Conservation (phyloP, 164 flowering plant species). For the grape (Vitis vinifera) region ASM3070453v1 NC_081805.1:1578001-1578500, state of each 20-base stretch:
- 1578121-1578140: no score
- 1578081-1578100: neutral
- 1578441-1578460: neutral
- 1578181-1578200: neutral
- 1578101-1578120: no score
- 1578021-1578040: conserved; percentile 18
- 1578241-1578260: conserved; percentile 27
- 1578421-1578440: no score
- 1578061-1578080: conserved; percentile 24
- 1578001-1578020: conserved; percentile 9
- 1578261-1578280: conserved; percentile 1
- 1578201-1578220: conserved; percentile 60
- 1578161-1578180: neutral
- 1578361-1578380: neutral
- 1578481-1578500: no score
- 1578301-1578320: no score
- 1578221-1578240: conserved; percentile 93
- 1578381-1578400: neutral
- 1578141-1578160: no score
- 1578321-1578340: no score
- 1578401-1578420: neutral
- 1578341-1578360: no score
- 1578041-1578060: conserved; percentile 3
- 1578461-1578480: neutral
- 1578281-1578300: neutral